Base-by-base conservation (phyloP, 768 basidiomycete genomes). In the Suillus bovinus region DNA sequence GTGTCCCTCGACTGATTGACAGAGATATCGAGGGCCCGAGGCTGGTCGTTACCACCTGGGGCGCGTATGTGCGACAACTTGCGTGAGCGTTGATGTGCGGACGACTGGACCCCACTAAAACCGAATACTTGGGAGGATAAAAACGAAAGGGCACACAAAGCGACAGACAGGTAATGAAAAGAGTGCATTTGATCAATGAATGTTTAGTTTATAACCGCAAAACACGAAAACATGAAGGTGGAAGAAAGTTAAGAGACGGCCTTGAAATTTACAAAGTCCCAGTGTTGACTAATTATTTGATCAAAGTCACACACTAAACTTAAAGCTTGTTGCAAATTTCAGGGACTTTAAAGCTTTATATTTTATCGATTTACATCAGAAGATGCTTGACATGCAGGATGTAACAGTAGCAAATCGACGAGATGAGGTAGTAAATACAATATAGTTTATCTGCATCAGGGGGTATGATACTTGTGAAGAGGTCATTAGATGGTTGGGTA, bases 111-210 rank as follows among this genome's bases (percentile, higher is more conserved):
- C 44, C 49, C 54, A 29, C 29, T 50, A 29, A 20, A 49, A 24
- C 55, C 47, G 52, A 55, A 57, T 60, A 44, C 24, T 29, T 58
- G 47, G 60, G 33, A 62, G 49, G 11, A 68, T 5, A 57, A 64
- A 22, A 72, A 56, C 42, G 67, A 39, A 62, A 69, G 52, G 62
- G 64, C 31, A 36, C 47, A 56, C 58, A 62, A 59, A 72, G 70
- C 41, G 72, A 75, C 61, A 2, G 72, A 63, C 46, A 70, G 57
- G 46, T 49, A 47, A 59, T 59, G 34, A 63, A 73, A 74, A 14
- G 72, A 73, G 58, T 61, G 72, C 72, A 73, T 75, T 61, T 55
- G 69, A 65, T 49, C 58, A 61, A 62, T 63, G 61, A 38, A 46
- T 66, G 74, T 27, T 55, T 55, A 38, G 36, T 55, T 55, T 27